Evolutionary conservation across 345 rosid species (phyloP).

Genomic region (Boechera divaricarpa): DNA sequence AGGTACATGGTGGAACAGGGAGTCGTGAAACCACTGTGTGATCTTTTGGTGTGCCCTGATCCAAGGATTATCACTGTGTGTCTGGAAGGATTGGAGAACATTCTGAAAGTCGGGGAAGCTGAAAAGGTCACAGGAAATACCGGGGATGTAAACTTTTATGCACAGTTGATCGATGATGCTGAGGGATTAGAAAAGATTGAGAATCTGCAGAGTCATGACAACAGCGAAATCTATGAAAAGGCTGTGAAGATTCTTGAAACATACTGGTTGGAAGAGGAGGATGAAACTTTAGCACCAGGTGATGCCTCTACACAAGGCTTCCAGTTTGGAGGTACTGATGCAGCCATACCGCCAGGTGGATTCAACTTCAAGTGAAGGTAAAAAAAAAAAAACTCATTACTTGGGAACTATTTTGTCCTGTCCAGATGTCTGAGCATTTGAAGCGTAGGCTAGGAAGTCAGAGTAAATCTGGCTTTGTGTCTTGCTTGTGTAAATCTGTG

Average conservation of each 20-base stretch:
- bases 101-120: constrained; percentile 77
- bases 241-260: constrained; percentile 85
- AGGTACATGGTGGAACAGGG: constrained; percentile 75
- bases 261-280: constrained; percentile 83
- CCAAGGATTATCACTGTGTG: constrained; percentile 83
- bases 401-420: neutral
- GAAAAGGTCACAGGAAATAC: constrained; percentile 63
- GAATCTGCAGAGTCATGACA: constrained; percentile 86
- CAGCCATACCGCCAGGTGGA: constrained; percentile 76
- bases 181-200: constrained; percentile 84
- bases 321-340: constrained; percentile 65
- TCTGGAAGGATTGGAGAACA: constrained; percentile 82
- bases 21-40: constrained; percentile 82
- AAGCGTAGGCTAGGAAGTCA: constrained; percentile 2
- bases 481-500: constrained; percentile 8
- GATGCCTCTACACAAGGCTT: constrained; percentile 64
- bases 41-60: constrained; percentile 80
- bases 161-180: constrained; percentile 79
- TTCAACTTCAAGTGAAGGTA: constrained; percentile 78
- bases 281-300: constrained; percentile 74
- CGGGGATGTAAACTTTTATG: constrained; percentile 65
- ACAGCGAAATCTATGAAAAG: constrained; percentile 84
- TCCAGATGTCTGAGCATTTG: constrained; percentile 14
- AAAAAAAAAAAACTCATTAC: neutral
- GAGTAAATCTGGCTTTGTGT: neutral